Evolutionary conservation across 768 basidiomycete species (phyloP).

Genomic region (Mycena galopus): DNA sequence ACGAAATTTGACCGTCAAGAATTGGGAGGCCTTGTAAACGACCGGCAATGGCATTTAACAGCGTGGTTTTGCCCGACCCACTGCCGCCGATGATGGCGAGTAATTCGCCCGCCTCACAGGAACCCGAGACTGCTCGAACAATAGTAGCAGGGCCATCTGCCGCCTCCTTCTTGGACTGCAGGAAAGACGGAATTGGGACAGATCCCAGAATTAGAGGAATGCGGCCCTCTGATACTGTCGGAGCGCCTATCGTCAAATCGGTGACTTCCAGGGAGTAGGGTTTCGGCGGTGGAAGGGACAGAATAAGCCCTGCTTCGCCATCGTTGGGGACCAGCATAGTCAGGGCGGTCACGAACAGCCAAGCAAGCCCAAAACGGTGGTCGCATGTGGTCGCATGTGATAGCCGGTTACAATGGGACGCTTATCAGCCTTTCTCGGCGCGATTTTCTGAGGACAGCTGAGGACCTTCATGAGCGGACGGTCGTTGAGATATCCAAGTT

Average conservation of each 20-base stretch:
- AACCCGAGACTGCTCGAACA: slow-evolving; percentile 26
- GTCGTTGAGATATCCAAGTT: no score
- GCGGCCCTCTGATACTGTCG: not conserved
- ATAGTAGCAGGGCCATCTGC: slow-evolving; percentile 22
- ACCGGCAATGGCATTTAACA: slow-evolving; percentile 36
- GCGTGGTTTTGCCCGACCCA: slow-evolving; percentile 30
- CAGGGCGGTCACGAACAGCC: slow-evolving; percentile 12
- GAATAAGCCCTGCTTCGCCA: slow-evolving; percentile 16
- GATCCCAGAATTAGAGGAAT: slow-evolving; percentile 1
- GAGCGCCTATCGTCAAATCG: slow-evolving; percentile 21
- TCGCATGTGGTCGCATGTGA: no score
- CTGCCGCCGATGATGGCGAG: slow-evolving; percentile 36
- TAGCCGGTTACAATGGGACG: no score
- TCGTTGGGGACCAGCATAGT: slow-evolving; percentile 3
- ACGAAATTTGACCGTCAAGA: slow-evolving; percentile 32
- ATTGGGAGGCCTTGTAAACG: slow-evolving; percentile 31
- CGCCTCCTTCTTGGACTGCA: slow-evolving; percentile 19
- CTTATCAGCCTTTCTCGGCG: no score
- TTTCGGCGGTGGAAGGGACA: slow-evolving; percentile 34
- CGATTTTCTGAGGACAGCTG: no score
- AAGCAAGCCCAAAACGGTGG: not conserved
- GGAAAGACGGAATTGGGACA: slow-evolving; percentile 23
- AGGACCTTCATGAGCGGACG: no score
- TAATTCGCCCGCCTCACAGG: slow-evolving; percentile 35
- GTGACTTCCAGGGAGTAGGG: slow-evolving; percentile 22